phyloP scores from a whole-genome alignment of 768 basidiomycete genomes.

The Boletus huronensis region DNA sequence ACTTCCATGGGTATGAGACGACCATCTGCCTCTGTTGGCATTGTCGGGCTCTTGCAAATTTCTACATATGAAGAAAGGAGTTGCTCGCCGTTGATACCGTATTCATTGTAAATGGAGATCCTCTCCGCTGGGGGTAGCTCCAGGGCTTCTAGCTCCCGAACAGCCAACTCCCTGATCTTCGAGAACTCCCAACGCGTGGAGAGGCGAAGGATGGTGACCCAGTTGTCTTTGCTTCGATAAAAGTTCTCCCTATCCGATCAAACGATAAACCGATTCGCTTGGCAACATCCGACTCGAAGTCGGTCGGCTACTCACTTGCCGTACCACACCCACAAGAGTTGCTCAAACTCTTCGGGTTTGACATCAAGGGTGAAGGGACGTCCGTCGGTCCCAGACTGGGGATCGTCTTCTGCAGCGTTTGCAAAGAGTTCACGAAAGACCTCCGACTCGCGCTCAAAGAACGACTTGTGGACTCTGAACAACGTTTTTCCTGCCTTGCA shows the following conservation, averaged over 20 bases:
- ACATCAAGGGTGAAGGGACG: conserved; percentile 45
- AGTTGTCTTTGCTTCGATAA: conserved; percentile 45
- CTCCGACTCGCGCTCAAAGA: conserved; percentile 55
- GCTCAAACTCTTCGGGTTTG: conserved; percentile 43
- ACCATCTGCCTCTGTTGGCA: conserved; percentile 53
- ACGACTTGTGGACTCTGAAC: conserved; percentile 55
- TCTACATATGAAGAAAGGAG: conserved; percentile 52
- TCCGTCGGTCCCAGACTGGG: conserved; percentile 34
- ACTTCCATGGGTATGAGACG: conserved; percentile 53
- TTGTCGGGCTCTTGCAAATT: conserved; percentile 50
- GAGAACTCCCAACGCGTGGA: conserved; percentile 54
- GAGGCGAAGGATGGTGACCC: conserved; percentile 54
- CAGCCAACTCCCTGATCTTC: conserved; percentile 46
- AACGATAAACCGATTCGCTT: neutral
- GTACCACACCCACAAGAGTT: conserved; percentile 58
- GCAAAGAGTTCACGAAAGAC: conserved; percentile 39
- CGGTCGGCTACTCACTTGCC: conserved; percentile 37
- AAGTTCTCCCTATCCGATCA: conserved; percentile 45
- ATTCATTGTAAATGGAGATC: conserved; percentile 53
- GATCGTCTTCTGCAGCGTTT: conserved; percentile 25
- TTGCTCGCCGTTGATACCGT: conserved; percentile 46
- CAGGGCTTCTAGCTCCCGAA: conserved; percentile 53
- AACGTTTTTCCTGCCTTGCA: conserved; percentile 47
- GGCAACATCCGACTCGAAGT: neutral
- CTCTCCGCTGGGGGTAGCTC: conserved; percentile 47